Base-by-base conservation (phyloP, 345 rosid species). In the Toxicodendron radicans region DNA sequence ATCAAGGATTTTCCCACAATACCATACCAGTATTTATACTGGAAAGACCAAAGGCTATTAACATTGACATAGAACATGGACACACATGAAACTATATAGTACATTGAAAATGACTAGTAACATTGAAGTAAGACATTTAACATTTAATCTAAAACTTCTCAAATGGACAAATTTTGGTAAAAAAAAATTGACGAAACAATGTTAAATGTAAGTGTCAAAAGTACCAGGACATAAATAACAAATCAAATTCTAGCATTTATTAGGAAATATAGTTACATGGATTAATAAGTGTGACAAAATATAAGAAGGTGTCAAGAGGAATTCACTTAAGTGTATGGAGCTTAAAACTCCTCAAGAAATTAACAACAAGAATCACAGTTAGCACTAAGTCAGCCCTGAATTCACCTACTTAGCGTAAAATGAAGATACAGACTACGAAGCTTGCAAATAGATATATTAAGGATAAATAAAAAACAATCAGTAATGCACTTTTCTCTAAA, bases 271-370 rank as follows among this genome's bases (percentile, higher is more conserved):
- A 30, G 65, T 61, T 32, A n/a, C n/a, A 45, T 48, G 18, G 21
- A 21, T 30, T 18, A 14, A 32, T 32, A 46, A 61, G 12, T 20
- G 10, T 58, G 38, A 58, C 14, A 51, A 45, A 14, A 58, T 4
- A 72, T n/a, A 61, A 51, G 53, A 49, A 0, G n/a, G 18, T 41
- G 63, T 32, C 8, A n/a, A 46, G 49, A 52, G 49, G 48, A 8
- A 5, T 52, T 49, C 23, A 46, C 58, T 71, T 71, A 5, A 71
- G 46, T 13, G 54, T 57, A 33, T 70, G 73, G 53, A 10, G 11
- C 10, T 27, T 30, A 33, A 51, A 30, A 71, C 46, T 59, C 58
- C 45, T n/a, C 8, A 16, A 70, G 46, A 21, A 32, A 17, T n/a
- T n/a, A 30, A 58, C 27, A 53, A n/a, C 32, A 71, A 30, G 27